Base-by-base conservation (phyloP, 768 basidiomycete genomes). In the Tulasnella sp. region DNA sequence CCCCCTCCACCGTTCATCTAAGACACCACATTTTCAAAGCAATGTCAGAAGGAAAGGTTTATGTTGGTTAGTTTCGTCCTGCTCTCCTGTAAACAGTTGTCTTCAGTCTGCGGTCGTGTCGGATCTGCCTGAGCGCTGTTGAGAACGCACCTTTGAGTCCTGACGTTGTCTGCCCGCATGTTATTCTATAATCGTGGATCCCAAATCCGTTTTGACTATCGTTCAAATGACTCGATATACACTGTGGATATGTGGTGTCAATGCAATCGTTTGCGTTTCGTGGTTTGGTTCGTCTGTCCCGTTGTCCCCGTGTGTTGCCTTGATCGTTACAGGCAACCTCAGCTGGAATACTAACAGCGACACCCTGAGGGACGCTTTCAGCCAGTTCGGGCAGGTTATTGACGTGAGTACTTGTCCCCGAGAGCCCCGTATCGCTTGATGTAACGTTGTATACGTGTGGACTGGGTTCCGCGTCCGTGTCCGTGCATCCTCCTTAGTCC, bases 271-370 rank as follows among this genome's bases (percentile, higher is more conserved):
- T 9, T 19, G 6, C 84, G 80, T 69, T 77, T 78, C n/a, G 84
- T 40, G 34, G 76, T 80, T 79, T 80, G n/a, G n/a, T n/a, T 84
- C 82, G 74, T 78, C 82, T 80, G 69, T 67, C 52, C 52, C 15
- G 70, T 58, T n/a, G 39, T 31, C n/a, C 49, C 77, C 40, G 42
- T 71, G 82, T 83, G 85, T 15, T 34, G 31, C 68, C 58, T 85
- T 85, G 84, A 82, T 84, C 80, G 83, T 84, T 82, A 86, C 85
- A 90, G 94, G 93, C 87, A 94, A 94, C 89, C 87, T 94, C 88
- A 93, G 92, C 88, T 94, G 93, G 93, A 92, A 91, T 87, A 97
- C 96, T 84, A 96, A 89, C 83, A 95, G 97, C 89, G 94, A 97
- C 49, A 89, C 89, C 76, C 88, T 97, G 80, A 91, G 91, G 82